Base-by-base conservation (phyloP, 352 stramenopile genomes). In the Pythium aristosporum region DNA sequence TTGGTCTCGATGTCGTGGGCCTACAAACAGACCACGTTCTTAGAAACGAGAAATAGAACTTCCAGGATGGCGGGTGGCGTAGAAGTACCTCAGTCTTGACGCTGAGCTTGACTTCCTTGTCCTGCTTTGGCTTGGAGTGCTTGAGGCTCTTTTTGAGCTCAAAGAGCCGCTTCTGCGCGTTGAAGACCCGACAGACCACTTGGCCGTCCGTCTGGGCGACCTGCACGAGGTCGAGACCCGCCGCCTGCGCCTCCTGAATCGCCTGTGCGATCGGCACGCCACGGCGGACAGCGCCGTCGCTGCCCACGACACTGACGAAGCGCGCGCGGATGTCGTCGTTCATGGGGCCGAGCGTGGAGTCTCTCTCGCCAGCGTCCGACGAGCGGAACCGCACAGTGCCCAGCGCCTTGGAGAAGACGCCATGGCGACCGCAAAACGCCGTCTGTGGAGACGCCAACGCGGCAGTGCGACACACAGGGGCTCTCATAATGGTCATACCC, bases 141-240 rank as follows among this genome's bases (percentile, higher is more conserved):
- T 92, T 89, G 36, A 57, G 63, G 9, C 77, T 65, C 58, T 91
- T 92, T 65, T 89, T 89, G 47, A 92, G 57, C 37, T 77, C 67
- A 43, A 89, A 92, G 12, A 86, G 51, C 13, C 81, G 76, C 72
- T 91, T 91, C 70, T 89, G 80, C n/a, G 77, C 75, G 64, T 92
- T 79, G 53, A 92, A 92, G 50, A 92, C 68, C 46, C 77, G 72
- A 52, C 84, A 92, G 1, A 92, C 63, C 8, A 74, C 67, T 9
- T 76, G 62, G 1, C 73, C 46, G 12, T 77, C 74, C 42, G 55
- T 65, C 25, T 71, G 66, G 11, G 79, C 87, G 43, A 94, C 81
- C 59, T 94, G 82, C 60, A 94, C 82, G 30, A 94, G 75, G 62
- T 94, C 85, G 49, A 94, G 68, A 43, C 78, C 79, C 43, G 67